Percentiles rank a stretch among this genome's conserved stretches.
These are phyloP conservation scores for Lactarius pseudohatsudake DNA, from an alignment of 768 basidiomycete genomes.

Conservation along the genomic window DNA sequence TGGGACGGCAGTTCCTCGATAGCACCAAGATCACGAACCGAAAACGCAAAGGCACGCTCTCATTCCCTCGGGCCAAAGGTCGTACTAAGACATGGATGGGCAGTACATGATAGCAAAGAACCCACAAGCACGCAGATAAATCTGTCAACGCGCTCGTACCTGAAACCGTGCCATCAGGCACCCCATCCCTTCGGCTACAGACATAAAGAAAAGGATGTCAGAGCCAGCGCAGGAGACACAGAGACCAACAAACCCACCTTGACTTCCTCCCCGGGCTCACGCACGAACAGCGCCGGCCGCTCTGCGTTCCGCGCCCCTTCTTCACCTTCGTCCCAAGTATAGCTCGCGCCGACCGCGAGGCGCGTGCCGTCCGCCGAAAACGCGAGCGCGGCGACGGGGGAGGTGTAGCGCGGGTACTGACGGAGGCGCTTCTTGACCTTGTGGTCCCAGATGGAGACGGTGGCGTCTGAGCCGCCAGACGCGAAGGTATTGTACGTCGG, in stretches of 20 bases:
- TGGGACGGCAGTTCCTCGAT: too few species aligned
- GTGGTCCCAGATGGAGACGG: slow-evolving; percentile 97
- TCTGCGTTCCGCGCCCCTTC: slow-evolving; percentile 64
- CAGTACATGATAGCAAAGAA: neutral
- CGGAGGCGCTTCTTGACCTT: slow-evolving; percentile 93
- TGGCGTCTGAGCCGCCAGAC: slow-evolving; percentile 91
- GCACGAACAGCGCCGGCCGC: slow-evolving; percentile 58
- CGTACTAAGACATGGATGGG: neutral
- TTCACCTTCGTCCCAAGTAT: slow-evolving; percentile 90
- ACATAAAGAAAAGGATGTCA: neutral
- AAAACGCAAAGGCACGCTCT: neutral
- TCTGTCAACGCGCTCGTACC: neutral
- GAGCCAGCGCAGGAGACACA: neutral
- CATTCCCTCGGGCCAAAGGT: neutral
- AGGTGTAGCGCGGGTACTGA: slow-evolving; percentile 79
- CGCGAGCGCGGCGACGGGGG: slow-evolving; percentile 73
- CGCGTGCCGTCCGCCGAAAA: slow-evolving; percentile 84
- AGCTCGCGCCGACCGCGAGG: slow-evolving; percentile 81
- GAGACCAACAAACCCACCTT: slow-evolving; percentile 49
- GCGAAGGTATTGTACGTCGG: slow-evolving; percentile 94
- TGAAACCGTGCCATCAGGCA: neutral
- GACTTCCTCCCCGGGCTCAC: slow-evolving; percentile 72
- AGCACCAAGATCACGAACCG: neutral
- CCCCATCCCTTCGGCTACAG: slow-evolving; percentile 22
- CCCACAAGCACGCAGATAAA: neutral